Evolutionary conservation across 495 filamentous ascomycete species (phyloP), one percentile per base, ranked within the genome.

Genomic region (Cercophora samala): DNA sequence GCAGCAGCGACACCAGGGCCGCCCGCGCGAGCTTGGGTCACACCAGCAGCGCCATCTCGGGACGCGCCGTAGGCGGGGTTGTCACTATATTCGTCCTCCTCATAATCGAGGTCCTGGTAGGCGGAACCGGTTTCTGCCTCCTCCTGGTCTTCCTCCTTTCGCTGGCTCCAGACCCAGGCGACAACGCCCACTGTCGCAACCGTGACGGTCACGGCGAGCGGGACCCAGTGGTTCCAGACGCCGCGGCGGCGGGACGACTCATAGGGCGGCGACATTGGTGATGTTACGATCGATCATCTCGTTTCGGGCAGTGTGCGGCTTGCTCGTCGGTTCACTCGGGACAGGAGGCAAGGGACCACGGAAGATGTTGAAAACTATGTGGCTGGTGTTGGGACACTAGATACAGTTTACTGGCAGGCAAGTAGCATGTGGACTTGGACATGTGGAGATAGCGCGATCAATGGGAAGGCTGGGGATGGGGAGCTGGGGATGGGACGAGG

Each of bases 141-240:
- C 70, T 90, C 82, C 18, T 64, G 63, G 23, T 73, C 68, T 11
- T 70, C 72, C 65, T 88, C 89, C 65, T 79, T 85, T 74, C 91
- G 88, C 80, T 95, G 91, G 78, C 90, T 94, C 93, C 92, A 96
- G 29, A 93, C 86, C 93, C 93, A 97, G 23, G 93, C 92, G 25
- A 88, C 93, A 62, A 95, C 80, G 29, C 92, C 91, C 62, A 90
- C 85, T 23, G 93, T 91, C 46, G 93, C 93, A 69, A 93, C 85
- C 60, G 92, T 92, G 46, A 94, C 87, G 53, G 93, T 97, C 66
- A 96, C 74, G 61, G 88, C 88, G 56, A 97, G 80, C 64, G 93
- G 93, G 63, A 94, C 84, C 91, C 92, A 97, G 79, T 93, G 92
- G 72, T 89, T 87, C 80, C 80, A 83, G 74, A 91, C 81, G 62